phyloP scores from a whole-genome alignment of 352 stramenopile species.

The Globisporangium paroecandrum region DNA sequence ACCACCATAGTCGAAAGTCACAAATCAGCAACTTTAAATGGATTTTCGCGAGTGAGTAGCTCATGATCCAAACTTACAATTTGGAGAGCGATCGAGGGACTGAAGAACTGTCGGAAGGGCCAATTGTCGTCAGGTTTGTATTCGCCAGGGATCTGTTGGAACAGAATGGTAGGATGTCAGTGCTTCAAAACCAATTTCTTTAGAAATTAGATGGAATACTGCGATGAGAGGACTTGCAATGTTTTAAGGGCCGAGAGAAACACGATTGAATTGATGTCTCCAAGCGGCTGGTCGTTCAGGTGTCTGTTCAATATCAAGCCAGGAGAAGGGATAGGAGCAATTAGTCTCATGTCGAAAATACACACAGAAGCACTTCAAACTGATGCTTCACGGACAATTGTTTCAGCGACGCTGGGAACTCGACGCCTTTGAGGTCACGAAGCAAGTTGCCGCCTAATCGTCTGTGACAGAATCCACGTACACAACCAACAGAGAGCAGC shows the following conservation, averaged over 20 bases:
- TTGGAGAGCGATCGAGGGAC: constrained; percentile 3
- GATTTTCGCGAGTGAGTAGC: background rate
- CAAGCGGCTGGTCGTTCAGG: constrained; percentile 5
- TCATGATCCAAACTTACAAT: background rate
- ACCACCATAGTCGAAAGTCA: background rate
- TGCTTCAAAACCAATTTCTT: background rate
- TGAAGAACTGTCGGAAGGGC: background rate
- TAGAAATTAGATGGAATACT: background rate
- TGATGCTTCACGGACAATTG: background rate
- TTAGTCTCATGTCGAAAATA: background rate
- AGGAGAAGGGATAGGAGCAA: background rate
- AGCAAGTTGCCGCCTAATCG: constrained; percentile 11
- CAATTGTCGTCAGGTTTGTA: background rate
- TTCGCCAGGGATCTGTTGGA: background rate
- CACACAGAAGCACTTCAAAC: background rate
- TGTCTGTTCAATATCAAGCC: background rate
- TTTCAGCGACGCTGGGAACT: constrained; percentile 8
- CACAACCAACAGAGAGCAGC: too few species aligned
- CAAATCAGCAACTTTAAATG: background rate
- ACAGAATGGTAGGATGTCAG: background rate
- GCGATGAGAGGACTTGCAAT: background rate
- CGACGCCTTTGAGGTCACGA: background rate
- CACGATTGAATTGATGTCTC: background rate
- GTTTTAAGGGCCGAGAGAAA: background rate
- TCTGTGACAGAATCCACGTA: background rate